Evolutionary conservation across 2,329 filamentous ascomycete species (phyloP).

Genomic region (Epichloe festucae): DNA sequence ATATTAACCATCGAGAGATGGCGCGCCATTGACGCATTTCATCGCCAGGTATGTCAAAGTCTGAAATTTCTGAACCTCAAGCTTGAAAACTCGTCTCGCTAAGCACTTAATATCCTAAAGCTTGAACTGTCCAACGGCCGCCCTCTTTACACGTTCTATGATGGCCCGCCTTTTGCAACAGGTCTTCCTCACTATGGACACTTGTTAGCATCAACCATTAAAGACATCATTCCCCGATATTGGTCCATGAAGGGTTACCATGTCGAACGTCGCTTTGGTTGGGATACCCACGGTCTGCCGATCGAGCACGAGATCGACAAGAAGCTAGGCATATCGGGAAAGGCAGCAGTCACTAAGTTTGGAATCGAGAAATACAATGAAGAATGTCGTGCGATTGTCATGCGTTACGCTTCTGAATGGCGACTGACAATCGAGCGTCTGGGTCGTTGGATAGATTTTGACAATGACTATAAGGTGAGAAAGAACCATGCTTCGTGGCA

Average conservation of each 20-base stretch:
- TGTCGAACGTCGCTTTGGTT: conserved; percentile 85
- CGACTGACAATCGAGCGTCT: conserved; percentile 74
- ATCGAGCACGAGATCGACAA: conserved; percentile 98
- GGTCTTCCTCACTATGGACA: conserved; percentile 56
- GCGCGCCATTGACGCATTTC: conserved; percentile 86
- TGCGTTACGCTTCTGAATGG: conserved; percentile 83
- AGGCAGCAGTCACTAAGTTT: conserved; percentile 74
- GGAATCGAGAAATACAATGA: conserved; percentile 84
- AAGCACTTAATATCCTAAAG: conserved; percentile 17
- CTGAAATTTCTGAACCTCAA: background rate
- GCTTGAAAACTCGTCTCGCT: background rate
- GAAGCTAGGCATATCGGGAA: conserved; percentile 77
- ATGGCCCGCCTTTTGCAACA: conserved; percentile 71
- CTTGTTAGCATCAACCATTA: conserved; percentile 83
- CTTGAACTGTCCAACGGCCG: conserved; percentile 70
- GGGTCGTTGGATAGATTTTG: conserved; percentile 94
- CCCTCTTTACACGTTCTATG: conserved; percentile 88
- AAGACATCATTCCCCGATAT: conserved; percentile 91
- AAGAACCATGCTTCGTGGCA: background rate
- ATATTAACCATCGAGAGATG: conserved; percentile 72
- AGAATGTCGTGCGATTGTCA: conserved; percentile 85
- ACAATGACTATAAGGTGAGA: conserved; percentile 82
- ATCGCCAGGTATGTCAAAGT: conserved; percentile 50
- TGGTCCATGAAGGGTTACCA: conserved; percentile 96
- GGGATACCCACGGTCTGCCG: conserved; percentile 88